Percentiles rank a stretch among this genome's conserved stretches.
Evolutionary conservation across 768 basidiomycete genomes (phyloP).

Genomic region (Saitozyma sp.): DNA sequence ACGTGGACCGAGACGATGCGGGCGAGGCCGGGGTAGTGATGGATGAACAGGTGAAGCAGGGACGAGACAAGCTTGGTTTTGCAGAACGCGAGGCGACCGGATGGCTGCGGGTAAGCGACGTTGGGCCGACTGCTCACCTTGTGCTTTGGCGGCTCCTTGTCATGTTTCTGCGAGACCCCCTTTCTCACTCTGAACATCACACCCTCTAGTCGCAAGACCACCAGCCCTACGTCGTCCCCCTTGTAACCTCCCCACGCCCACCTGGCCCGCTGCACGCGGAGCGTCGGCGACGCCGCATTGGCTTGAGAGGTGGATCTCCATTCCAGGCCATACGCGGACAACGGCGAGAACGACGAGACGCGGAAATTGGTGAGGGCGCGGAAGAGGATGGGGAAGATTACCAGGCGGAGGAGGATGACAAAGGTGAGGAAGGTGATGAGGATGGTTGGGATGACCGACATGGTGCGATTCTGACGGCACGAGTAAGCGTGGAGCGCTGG

Average conservation of each 20-base stretch:
- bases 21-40: constrained; percentile 33
- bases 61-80: constrained; percentile 3
- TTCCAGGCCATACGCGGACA: constrained; percentile 35
- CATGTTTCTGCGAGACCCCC: background rate
- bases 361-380: constrained; percentile 10
- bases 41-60: constrained; percentile 28
- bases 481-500: too few species aligned
- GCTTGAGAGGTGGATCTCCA: constrained; percentile 20
- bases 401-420: background rate
- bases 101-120: background rate
- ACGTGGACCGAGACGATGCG: constrained; percentile 28
- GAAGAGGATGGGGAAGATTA: constrained; percentile 22
- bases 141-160: background rate
- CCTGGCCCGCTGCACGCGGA: constrained; percentile 31
- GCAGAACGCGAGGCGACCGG: background rate
- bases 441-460: background rate
- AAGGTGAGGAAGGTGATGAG: background rate
- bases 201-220: constrained; percentile 33
- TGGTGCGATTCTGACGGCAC: too few species aligned
- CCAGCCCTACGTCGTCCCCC: constrained; percentile 19
- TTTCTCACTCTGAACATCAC: constrained; percentile 21
- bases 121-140: background rate
- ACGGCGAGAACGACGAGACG: constrained; percentile 17
- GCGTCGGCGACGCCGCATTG: constrained; percentile 17
- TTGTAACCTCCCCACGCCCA: constrained; percentile 33